Base-by-base conservation (phyloP, 2,329 filamentous ascomycete species). In the Alternaria gaisen region DNA sequence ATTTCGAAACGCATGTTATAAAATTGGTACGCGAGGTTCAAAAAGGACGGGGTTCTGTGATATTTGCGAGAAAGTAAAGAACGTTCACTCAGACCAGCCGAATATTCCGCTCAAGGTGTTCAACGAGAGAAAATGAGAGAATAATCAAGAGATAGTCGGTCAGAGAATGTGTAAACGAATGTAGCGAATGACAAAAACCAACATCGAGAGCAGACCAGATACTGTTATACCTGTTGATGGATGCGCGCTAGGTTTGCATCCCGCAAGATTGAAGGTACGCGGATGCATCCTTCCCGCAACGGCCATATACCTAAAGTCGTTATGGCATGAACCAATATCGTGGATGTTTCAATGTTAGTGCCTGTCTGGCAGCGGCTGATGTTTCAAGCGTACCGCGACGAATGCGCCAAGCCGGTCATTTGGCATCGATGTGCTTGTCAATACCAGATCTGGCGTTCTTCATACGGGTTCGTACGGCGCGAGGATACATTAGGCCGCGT, bases 1-100 rank as follows among this genome's bases (percentile, higher is more conserved):
- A 64, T 11, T 53, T 68, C 60, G 61, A 69, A 65, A 63, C 69
- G 68, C 69, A 72, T 71, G 2, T 50, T 64, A 38, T 28, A 30
- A 14, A 14, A 1, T 43, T 48, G 38, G 14, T 40, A 8, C 6
- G 12, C 10, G 18, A 41, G 11, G 28, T 14, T 20, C 3, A n/a
- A 7, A 47, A 34, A 5, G 50, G 10, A 32, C 43, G 46, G 10
- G 24, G 24, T 4, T 18, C 10, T 36, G 47, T 56, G 34, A n/a
- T 42, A 57, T 46, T 8, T 34, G 5, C 46, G 32, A 38, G 56
- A 51, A 63, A 44, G 43, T 50, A 68, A 60, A 44, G 56, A 64
- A 63, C 62, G 67, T 60, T 64, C 52, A 66, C 20, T 50, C 68
- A 70, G 65, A 60, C 69, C 66, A 67, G 69, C 65, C 69, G 58